Evolutionary conservation across 768 basidiomycete genomes (phyloP).

Genomic region (Saitozyma podzolica): DNA sequence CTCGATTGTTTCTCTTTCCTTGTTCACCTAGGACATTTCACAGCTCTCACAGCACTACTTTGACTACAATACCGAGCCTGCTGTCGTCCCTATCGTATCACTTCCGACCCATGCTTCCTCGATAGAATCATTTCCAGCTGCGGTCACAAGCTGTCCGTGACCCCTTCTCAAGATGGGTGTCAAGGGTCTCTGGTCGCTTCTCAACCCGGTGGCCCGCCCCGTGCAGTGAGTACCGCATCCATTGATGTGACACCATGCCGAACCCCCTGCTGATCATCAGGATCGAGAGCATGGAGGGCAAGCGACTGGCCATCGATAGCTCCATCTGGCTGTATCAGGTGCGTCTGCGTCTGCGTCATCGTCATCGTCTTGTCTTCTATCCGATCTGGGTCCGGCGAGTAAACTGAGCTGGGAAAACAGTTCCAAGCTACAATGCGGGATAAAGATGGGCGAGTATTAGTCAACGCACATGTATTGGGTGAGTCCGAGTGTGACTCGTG

Average conservation of each 20-base stretch:
- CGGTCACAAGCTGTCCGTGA: no score
- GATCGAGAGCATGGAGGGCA: constrained; percentile 93
- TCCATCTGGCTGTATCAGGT: constrained; percentile 98
- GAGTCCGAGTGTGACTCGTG: constrained; percentile 41
- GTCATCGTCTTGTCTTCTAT: background rate
- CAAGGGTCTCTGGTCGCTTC: constrained; percentile 89
- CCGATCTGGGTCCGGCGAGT: background rate
- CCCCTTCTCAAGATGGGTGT: constrained; percentile 71
- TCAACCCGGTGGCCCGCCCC: constrained; percentile 90
- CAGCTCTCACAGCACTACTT: no score
- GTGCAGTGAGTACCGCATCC: constrained; percentile 65
- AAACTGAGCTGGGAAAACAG: constrained; percentile 16
- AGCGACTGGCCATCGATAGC: constrained; percentile 92
- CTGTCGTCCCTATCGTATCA: no score
- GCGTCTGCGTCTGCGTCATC: constrained; percentile 1
- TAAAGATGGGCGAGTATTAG: constrained; percentile 84
- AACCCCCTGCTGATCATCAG: constrained; percentile 54
- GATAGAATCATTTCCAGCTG: no score
- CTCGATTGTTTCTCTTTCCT: no score
- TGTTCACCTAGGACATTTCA: no score
- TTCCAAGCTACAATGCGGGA: constrained; percentile 99
- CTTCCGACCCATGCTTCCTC: no score
- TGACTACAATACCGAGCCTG: no score
- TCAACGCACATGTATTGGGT: constrained; percentile 92
- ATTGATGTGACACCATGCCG: background rate